phyloP scores from a whole-genome alignment of 148 eudicot species.

The Rhododendron griersonianum region DNA sequence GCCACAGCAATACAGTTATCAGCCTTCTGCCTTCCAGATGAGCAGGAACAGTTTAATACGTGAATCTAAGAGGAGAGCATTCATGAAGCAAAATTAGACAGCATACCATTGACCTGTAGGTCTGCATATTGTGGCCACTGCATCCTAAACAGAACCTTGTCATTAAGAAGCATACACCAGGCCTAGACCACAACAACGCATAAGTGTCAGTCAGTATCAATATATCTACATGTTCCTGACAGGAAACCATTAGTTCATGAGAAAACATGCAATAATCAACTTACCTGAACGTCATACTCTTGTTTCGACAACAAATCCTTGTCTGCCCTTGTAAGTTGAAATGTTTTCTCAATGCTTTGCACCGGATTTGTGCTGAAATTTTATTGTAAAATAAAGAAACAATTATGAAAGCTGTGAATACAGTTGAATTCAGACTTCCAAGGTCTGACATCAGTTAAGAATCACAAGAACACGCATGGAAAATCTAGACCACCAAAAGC shows the following conservation, averaged over 20 bases:
- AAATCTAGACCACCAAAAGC: not conserved
- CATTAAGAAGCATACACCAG: slow-evolving; percentile 87
- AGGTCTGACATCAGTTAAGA: not conserved
- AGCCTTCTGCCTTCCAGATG: not conserved
- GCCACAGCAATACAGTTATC: not conserved
- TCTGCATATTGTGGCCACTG: slow-evolving; percentile 78
- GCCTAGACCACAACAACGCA: slow-evolving; percentile 35
- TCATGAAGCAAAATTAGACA: slow-evolving; percentile 13
- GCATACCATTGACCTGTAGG: slow-evolving; percentile 69
- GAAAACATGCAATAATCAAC: not conserved
- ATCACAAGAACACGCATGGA: not conserved
- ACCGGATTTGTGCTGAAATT: slow-evolving; percentile 43
- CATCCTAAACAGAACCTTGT: slow-evolving; percentile 73
- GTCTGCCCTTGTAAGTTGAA: slow-evolving; percentile 61
- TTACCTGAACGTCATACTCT: slow-evolving; percentile 68
- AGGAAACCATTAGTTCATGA: not conserved
- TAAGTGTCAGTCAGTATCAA: not conserved
- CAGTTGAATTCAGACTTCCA: not conserved
- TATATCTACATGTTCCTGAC: not conserved
- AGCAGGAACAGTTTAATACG: not conserved
- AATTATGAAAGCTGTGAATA: not conserved
- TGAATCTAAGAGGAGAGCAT: not conserved
- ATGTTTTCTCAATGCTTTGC: slow-evolving; percentile 55
- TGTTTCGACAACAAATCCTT: slow-evolving; percentile 45
- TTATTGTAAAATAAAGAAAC: not conserved